Evolutionary conservation across 108 stramenopile species (phyloP).

Genomic region (Mayamaea pseudoterrestris): DNA sequence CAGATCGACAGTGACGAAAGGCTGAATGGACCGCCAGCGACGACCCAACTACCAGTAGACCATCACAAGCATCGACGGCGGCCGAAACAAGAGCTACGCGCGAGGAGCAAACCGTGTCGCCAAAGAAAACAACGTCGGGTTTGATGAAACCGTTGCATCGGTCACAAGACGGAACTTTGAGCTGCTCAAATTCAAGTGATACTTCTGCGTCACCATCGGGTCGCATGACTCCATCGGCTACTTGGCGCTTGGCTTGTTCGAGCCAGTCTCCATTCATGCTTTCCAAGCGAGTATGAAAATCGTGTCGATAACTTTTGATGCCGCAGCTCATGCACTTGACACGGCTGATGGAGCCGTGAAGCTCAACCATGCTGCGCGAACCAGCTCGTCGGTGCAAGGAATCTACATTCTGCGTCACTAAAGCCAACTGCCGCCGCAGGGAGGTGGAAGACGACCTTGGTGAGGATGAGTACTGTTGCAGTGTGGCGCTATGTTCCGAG

Average conservation of each 20-base stretch:
- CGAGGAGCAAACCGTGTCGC: conserved; percentile 72
- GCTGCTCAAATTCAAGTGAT: conserved; percentile 36
- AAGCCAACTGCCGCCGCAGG: conserved; percentile 21
- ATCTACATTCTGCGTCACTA: conserved; percentile 97
- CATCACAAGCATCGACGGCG: conserved; percentile 64
- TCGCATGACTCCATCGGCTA: conserved; percentile 30
- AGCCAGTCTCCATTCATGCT: conserved; percentile 64
- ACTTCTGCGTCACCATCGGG: conserved; percentile 94
- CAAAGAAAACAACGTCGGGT: conserved; percentile 93
- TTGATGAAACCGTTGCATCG: conserved; percentile 77
- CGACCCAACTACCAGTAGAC: conserved; percentile 77
- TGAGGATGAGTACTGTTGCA: neutral
- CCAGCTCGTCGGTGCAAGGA: conserved; percentile 84
- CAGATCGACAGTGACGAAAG: conserved; percentile 68
- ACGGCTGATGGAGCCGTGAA: conserved; percentile 81
- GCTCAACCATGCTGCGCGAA: conserved; percentile 57
- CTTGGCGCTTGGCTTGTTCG: conserved; percentile 12
- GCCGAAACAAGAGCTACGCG: conserved; percentile 43
- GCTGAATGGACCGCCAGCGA: conserved; percentile 82
- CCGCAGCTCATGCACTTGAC: conserved; percentile 88
- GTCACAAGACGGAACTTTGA: conserved; percentile 64
- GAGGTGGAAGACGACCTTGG: conserved; percentile 1
- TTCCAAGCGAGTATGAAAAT: conserved; percentile 68
- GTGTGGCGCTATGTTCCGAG: neutral
- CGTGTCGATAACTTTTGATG: conserved; percentile 28